Conservation (phyloP, 805 yeast genomes). For the Teunomyces cretensis region DNA sequence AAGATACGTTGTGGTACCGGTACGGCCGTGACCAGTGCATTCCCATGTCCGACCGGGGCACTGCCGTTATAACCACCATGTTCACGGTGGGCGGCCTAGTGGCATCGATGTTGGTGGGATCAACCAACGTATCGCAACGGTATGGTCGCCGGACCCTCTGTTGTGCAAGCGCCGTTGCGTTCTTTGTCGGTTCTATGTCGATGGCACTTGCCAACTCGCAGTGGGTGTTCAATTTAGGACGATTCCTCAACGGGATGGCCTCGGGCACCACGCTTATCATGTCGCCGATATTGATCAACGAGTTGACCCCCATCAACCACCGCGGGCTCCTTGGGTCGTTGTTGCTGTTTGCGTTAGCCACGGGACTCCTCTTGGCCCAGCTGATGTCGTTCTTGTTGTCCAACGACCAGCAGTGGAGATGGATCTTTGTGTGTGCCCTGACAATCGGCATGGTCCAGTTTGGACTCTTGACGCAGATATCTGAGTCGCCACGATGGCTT, state of each 20-base stretch:
- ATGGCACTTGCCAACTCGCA: conserved; percentile 25
- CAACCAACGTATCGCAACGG: conserved; percentile 18
- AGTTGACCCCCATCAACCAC: conserved; percentile 39
- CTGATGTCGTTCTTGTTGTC: conserved; percentile 31
- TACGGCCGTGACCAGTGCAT: conserved; percentile 27
- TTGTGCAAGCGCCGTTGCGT: conserved; percentile 11
- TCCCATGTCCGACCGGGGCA: conserved; percentile 21
- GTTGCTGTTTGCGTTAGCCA: conserved; percentile 38
- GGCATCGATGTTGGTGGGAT: conserved; percentile 29
- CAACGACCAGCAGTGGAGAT: conserved; percentile 39
- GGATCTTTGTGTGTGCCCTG: conserved; percentile 27
- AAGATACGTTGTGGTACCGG: conserved; percentile 27
- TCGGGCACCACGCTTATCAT: conserved; percentile 42
- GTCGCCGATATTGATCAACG: conserved; percentile 41
- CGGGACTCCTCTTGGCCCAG: conserved; percentile 39
- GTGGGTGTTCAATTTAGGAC: conserved; percentile 25
- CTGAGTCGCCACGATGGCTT: conserved; percentile 45
- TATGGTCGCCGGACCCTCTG: conserved; percentile 27
- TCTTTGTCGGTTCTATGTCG: conserved; percentile 24
- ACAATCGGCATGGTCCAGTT: conserved; percentile 28
- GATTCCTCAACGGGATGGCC: conserved; percentile 36
- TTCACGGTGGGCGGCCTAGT: conserved; percentile 39
- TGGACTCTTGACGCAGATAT: conserved; percentile 30
- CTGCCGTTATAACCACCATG: conserved; percentile 31
- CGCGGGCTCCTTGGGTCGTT: conserved; percentile 43